These are phyloP conservation scores for Brassica carinata DNA, from an alignment of 345 rosid genomes.

Conservation along the genomic window DNA sequence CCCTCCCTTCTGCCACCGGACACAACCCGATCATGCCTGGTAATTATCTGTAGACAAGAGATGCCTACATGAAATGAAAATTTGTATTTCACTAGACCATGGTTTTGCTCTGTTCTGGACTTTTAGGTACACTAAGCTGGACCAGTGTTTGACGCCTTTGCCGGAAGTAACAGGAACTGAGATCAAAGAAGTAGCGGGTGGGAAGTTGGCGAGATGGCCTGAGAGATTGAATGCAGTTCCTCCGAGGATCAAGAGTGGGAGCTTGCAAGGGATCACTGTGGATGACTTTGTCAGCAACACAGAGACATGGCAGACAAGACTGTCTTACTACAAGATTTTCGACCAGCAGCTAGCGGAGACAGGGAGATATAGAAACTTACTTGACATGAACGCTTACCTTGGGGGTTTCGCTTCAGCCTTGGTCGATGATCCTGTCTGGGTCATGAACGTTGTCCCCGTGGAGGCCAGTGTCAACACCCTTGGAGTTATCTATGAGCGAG, in stretches of 20 bases:
- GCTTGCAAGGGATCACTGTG: slow-evolving; percentile 55
- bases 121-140: slow-evolving; percentile 79
- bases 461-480: slow-evolving; percentile 65
- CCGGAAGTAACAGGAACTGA: slow-evolving; percentile 65
- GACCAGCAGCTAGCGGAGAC: slow-evolving; percentile 59
- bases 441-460: slow-evolving; percentile 74
- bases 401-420: slow-evolving; percentile 91
- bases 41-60: slow-evolving; percentile 34
- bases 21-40: slow-evolving; percentile 83
- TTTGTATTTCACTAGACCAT: neutral
- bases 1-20: slow-evolving; percentile 63
- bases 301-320: slow-evolving; percentile 67
- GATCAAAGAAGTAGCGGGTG: slow-evolving; percentile 62
- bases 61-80: slow-evolving; percentile 3
- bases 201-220: slow-evolving; percentile 71
- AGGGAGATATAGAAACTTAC: slow-evolving; percentile 81
- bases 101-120: neutral
- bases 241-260: slow-evolving; percentile 70
- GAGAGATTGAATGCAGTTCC: slow-evolving; percentile 72
- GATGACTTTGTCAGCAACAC: slow-evolving; percentile 51
- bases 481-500: slow-evolving; percentile 81
- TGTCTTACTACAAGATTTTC: slow-evolving; percentile 62
- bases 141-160: slow-evolving; percentile 70
- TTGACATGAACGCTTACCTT: slow-evolving; percentile 78
- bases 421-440: slow-evolving; percentile 74